phyloP scores from a whole-genome alignment of 305 asterid species.

The Fraxinus dipetala region DNA sequence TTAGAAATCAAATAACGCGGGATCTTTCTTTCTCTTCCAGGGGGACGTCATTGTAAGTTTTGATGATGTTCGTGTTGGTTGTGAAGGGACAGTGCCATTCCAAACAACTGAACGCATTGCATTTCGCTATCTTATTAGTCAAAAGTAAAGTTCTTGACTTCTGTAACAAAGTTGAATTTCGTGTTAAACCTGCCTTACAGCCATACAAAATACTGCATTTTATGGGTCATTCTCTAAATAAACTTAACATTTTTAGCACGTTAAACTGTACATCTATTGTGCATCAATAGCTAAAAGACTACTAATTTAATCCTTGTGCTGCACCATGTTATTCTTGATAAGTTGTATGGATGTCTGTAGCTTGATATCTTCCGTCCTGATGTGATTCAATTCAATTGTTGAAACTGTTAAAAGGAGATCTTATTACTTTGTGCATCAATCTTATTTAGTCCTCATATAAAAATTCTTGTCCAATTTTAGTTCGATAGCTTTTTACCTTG shows the following conservation, averaged over 20 bases:
- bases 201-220: conserved; percentile 5
- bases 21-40: conserved; percentile 45
- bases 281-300: conserved; percentile 1
- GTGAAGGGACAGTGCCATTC: conserved; percentile 97
- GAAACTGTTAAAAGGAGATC: neutral
- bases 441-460: neutral
- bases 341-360: neutral
- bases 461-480: neutral
- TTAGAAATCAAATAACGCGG: conserved; percentile 18
- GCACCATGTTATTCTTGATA: neutral
- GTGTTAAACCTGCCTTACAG: conserved; percentile 16
- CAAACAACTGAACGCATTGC: conserved; percentile 93
- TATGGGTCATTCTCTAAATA: neutral
- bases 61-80: conserved; percentile 76
- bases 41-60: conserved; percentile 96
- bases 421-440: neutral
- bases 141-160: conserved; percentile 52
- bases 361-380: neutral
- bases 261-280: neutral
- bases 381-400: neutral
- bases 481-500: neutral
- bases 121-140: conserved; percentile 91
- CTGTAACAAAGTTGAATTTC: conserved; percentile 19
- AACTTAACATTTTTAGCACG: neutral
- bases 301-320: neutral